Evolutionary conservation across 225 moss, liverwort and hornwort species (phyloP).

Genomic region (Pseudoscleropodium purum): DNA sequence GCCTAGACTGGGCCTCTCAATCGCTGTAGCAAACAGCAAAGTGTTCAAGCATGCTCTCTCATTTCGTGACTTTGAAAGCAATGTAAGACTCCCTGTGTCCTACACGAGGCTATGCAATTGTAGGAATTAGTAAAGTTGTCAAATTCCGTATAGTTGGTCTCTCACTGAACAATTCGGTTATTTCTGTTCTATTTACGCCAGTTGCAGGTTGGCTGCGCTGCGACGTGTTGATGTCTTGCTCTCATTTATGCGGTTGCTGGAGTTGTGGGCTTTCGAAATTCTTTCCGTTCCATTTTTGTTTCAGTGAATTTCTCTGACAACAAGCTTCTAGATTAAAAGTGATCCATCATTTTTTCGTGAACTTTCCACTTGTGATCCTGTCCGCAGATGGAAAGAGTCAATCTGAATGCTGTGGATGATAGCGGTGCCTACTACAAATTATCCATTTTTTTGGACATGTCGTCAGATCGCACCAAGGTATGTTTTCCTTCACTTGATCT

Average conservation of each 20-base stretch:
- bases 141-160: neutral
- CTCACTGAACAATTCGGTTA: neutral
- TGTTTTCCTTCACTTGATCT: neutral
- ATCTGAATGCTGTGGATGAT: slow-evolving; percentile 76
- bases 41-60: slow-evolving; percentile 64
- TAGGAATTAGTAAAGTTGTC: neutral
- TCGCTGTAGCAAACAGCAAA: slow-evolving; percentile 65
- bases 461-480: slow-evolving; percentile 93
- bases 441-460: slow-evolving; percentile 94
- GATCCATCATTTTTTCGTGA: neutral
- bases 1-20: slow-evolving; percentile 76
- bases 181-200: neutral
- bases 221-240: neutral
- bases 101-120: neutral
- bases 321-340: neutral
- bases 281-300: neutral
- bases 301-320: neutral
- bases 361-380: neutral
- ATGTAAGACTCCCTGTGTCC: slow-evolving; percentile 36
- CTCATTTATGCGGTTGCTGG: neutral
- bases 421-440: slow-evolving; percentile 82
- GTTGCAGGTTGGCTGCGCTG: neutral
- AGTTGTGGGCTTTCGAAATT: neutral
- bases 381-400: slow-evolving; percentile 83
- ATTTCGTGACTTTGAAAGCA: slow-evolving; percentile 86